Conservation (phyloP, 345 rosid genomes). For the Laguncularia racemosa region DNA sequence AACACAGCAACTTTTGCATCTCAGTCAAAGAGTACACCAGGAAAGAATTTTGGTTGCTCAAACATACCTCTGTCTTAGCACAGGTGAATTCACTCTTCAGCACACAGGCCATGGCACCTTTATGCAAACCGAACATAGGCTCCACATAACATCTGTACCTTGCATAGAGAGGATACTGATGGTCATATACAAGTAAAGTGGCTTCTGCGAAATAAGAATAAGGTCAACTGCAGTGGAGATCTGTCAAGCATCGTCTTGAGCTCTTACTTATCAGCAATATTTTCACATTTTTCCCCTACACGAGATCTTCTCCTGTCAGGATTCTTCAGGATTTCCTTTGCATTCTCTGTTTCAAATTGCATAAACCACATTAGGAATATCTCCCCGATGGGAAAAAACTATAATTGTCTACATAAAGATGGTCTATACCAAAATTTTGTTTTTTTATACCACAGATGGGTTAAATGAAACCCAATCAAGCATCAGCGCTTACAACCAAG, state of each 20-base stretch:
- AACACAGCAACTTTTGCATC: neutral
- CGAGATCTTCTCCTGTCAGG: constrained; percentile 7
- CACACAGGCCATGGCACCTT: constrained; percentile 3
- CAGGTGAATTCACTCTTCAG: constrained; percentile 25
- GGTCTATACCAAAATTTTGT: no score
- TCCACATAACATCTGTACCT: constrained; percentile 3
- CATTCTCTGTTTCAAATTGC: constrained; percentile 5
- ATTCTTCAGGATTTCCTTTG: constrained; percentile 8
- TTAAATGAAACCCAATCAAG: no score
- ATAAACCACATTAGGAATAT: constrained; percentile 4
- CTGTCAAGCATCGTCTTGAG: constrained; percentile 3
- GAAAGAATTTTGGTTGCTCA: neutral
- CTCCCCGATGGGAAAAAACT: constrained; percentile 15
- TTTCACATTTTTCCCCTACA: constrained; percentile 3
- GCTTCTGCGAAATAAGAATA: constrained; percentile 1
- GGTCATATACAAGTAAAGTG: neutral
- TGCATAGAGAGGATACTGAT: neutral
- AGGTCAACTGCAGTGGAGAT: neutral
- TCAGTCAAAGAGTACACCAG: neutral
- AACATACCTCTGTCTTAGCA: constrained; percentile 45
- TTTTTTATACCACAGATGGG: no score
- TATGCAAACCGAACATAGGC: no score
- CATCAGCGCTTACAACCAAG: no score
- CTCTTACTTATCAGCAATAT: constrained; percentile 24
- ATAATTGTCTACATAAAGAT: neutral